phyloP scores from a whole-genome alignment of 257 asterid species.

The Primulina eburnea region DNA sequence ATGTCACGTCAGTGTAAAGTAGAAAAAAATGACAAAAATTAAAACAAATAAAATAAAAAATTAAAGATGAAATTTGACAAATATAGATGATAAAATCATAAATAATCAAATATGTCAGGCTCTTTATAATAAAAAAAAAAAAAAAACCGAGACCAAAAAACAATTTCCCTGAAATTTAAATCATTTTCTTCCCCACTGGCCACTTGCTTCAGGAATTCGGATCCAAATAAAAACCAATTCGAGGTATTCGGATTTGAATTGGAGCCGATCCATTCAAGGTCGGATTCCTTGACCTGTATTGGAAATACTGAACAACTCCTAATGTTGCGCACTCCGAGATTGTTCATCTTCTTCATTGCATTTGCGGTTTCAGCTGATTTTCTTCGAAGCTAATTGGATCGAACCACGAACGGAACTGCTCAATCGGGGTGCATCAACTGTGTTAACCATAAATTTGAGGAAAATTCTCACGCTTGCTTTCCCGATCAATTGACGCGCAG shows the following conservation, averaged over 20 bases:
- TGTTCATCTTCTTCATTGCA: neutral
- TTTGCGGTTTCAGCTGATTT: neutral
- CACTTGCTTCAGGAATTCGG: no score
- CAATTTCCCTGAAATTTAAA: no score
- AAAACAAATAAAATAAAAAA: no score
- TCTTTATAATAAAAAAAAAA: no score
- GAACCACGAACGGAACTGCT: neutral
- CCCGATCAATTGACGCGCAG: conserved; percentile 3
- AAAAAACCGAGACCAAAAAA: no score
- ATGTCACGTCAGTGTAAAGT: no score
- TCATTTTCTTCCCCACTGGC: no score
- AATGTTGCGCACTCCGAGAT: neutral
- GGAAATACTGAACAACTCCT: neutral
- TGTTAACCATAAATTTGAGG: neutral
- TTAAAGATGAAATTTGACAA: no score
- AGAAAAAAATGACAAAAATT: no score
- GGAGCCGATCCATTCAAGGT: neutral
- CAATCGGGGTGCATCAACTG: neutral
- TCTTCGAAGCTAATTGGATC: neutral
- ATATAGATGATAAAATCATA: no score
- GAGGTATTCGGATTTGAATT: neutral
- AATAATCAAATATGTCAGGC: no score
- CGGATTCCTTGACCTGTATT: neutral
- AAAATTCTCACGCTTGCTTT: neutral
- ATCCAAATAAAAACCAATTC: no score